A percentile compares a stretch with the other conserved stretches of the same genome.
These are phyloP conservation scores for Ruellia speciosa DNA, from an alignment of 305 asterid species.

Conservation along the genomic window DNA sequence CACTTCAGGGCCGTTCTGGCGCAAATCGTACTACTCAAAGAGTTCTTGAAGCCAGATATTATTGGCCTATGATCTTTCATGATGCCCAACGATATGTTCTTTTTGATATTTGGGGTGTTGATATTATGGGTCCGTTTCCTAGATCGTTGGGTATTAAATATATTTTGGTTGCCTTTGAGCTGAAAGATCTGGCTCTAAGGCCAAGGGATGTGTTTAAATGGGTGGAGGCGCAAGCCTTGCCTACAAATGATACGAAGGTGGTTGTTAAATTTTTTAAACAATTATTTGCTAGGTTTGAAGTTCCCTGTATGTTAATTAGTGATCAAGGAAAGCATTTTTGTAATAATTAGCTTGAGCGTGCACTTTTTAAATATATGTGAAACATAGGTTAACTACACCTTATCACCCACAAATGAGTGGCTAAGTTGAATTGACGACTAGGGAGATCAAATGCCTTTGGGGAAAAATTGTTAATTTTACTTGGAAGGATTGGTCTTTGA, in stretches of 20 bases:
- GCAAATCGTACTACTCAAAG: neutral
- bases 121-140: neutral
- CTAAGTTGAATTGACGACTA: neutral
- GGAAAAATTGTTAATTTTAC: neutral
- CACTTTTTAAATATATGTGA: neutral
- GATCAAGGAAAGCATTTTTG: neutral
- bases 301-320: neutral
- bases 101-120: neutral
- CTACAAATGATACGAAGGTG: neutral
- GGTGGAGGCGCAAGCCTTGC: neutral
- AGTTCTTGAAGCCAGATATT: neutral
- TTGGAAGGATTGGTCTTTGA: conserved; percentile 1
- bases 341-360: neutral
- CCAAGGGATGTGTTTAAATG: too few relatives aligned
- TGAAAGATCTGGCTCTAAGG: too few relatives aligned
- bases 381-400: too few relatives aligned
- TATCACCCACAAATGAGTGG: neutral
- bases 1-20: neutral
- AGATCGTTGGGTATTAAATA: neutral
- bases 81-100: too few relatives aligned
- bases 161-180: neutral
- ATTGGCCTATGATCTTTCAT: neutral
- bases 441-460: neutral
- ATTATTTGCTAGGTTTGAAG: neutral
- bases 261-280: neutral